Evolutionary conservation across 23 red algal genomes (phyloP).

Genomic region (Gracilaria vermiculophylla): DNA sequence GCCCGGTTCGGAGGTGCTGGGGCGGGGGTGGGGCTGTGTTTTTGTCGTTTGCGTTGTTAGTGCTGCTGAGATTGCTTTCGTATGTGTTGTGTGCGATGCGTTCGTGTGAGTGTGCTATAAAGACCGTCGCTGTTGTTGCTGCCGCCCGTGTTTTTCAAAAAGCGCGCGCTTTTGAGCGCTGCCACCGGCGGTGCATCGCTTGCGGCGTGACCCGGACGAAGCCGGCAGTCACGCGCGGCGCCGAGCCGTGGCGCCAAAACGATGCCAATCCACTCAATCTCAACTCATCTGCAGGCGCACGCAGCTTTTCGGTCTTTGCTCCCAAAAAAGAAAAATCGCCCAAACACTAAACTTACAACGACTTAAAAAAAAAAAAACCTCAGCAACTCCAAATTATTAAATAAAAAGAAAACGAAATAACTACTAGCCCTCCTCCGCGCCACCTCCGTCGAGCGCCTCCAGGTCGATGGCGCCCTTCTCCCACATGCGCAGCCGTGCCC

Average conservation of each 20-base stretch:
- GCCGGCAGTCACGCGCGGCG: too few species aligned
- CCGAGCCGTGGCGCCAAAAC: too few species aligned
- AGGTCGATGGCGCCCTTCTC: constrained; percentile 64
- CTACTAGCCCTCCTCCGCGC: background rate
- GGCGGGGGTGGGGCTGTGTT: too few species aligned
- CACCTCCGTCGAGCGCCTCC: background rate
- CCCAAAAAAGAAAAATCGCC: too few species aligned
- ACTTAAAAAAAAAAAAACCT: too few species aligned
- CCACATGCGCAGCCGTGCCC: constrained; percentile 53
- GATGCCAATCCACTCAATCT: too few species aligned
- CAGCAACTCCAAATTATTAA: background rate
- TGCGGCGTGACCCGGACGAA: too few species aligned
- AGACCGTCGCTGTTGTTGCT: background rate
- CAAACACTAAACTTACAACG: too few species aligned
- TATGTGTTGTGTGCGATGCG: background rate
- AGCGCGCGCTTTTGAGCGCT: constrained; percentile 9
- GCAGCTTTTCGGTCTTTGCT: too few species aligned
- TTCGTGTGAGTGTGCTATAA: background rate
- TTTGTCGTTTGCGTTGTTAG: background rate
- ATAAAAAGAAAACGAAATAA: background rate
- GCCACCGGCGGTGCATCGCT: too few species aligned
- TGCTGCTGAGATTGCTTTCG: background rate
- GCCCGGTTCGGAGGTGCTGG: too few species aligned
- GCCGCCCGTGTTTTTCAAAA: background rate
- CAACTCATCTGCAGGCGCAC: too few species aligned